Base-by-base conservation (phyloP, 495 filamentous ascomycete genomes). In the Articulospora tetracladia region DNA sequence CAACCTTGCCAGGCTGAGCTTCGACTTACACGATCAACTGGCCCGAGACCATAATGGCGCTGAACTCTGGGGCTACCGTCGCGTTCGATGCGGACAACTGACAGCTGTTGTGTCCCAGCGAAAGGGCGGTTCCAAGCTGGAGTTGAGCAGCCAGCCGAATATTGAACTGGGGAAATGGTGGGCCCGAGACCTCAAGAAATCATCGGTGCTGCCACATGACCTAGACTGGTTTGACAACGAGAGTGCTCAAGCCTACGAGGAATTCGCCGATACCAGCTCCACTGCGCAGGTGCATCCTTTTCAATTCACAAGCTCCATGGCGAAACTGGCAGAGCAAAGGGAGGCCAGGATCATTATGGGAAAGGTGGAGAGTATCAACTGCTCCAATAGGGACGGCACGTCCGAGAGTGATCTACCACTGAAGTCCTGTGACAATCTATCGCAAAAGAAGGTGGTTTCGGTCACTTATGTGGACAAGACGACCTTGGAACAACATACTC, bases 251-350 rank as follows among this genome's bases (percentile, higher is more conserved):
- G 75, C 78, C 17, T 98, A 96, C 68, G 86, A 89, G 47, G 84
- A 87, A 66, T 94, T 97, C 89, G 91, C 91, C 8, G 76, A 80
- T 11, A 85, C 87, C 0, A 83, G 82, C n/a, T 85, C 83, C 53
- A 97, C 93, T 1, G 91, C 94, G 1, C 93, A 97, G 71, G 94
- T 97, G 10, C 93, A 97, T 70, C 93, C 93, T 2, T 91, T 90
- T 67, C 84, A 90, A 30, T 97, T 98, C 66, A 98, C 93, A 2
- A 96, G 83, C 1, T 79, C 88, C 11, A 93, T 98, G 70, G 90
- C 91, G 13, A 80, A 81, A 39, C 78, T 98, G 25, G 91, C 93
- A 19, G 78, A 82, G 62, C 83, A 91, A 59, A 82, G 79, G 57
- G 93, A 93, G 10, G 86, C 83, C 24, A 83, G 86, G 53, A 82